These are phyloP conservation scores for Euphrasia confusa DNA, from an alignment of 257 asterid species.

Conservation along the genomic window DNA sequence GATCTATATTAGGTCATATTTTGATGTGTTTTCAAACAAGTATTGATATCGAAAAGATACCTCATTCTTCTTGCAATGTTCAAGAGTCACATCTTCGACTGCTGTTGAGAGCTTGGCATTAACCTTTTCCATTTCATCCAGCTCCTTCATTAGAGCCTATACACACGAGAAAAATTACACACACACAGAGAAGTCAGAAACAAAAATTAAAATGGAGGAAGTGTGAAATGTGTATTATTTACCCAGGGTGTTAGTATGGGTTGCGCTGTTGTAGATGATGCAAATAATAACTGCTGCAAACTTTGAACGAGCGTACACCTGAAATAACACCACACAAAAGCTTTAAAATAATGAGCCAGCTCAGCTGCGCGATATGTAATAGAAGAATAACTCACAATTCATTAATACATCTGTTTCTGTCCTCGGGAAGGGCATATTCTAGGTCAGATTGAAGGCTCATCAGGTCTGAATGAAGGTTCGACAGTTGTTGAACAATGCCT, in stretches of 20 bases:
- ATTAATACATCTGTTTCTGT: constrained; percentile 86
- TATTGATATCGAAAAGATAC: constrained; percentile 29
- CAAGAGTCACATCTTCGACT: constrained; percentile 84
- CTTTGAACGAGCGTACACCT: constrained; percentile 95
- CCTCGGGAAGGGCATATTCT: constrained; percentile 94
- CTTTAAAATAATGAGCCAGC: background rate
- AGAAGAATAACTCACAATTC: constrained; percentile 62
- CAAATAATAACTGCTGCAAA: constrained; percentile 88
- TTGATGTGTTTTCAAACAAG: background rate
- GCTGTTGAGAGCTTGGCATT: constrained; percentile 85
- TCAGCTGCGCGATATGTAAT: background rate
- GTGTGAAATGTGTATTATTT: constrained; percentile 22
- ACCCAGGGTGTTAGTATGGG: constrained; percentile 98
- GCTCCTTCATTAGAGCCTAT: constrained; percentile 86
- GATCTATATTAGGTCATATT: background rate
- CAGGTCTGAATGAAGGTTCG: constrained; percentile 81
- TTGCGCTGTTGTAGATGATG: constrained; percentile 96
- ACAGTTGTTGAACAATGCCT: constrained; percentile 87
- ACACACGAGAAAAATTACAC: constrained; percentile 7
- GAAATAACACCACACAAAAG: constrained; percentile 26
- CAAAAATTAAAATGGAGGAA: background rate
- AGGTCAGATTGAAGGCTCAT: constrained; percentile 81
- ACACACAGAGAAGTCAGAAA: background rate
- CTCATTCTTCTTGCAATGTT: constrained; percentile 93
- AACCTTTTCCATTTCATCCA: constrained; percentile 93